Conservation (phyloP, 441 rosid species). For the Flueggea neowawraea region DNA sequence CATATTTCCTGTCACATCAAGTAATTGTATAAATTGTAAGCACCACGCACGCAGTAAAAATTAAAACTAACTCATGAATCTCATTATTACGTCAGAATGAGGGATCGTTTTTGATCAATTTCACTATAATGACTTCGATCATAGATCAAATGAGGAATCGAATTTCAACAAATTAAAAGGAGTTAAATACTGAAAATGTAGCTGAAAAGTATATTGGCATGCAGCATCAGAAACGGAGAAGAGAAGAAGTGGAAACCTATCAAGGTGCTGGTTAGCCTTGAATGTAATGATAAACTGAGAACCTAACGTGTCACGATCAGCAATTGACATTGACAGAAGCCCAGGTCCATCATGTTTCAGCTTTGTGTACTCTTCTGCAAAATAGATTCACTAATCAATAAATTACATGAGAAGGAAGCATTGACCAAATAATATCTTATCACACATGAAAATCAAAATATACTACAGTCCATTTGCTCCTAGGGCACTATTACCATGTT, state of each 20-base stretch:
- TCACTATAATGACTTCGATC: too few species aligned
- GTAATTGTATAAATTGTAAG: neutral
- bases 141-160: too few species aligned
- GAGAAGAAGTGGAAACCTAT: slow-evolving; percentile 50
- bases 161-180: neutral
- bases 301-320: slow-evolving; percentile 79
- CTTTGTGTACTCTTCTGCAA: slow-evolving; percentile 76
- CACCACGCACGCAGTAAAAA: neutral
- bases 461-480: too few species aligned
- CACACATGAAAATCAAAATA: too few species aligned
- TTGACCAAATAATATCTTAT: too few species aligned
- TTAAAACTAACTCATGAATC: too few species aligned
- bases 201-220: neutral
- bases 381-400: slow-evolving; percentile 6
- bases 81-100: too few species aligned
- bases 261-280: slow-evolving; percentile 72
- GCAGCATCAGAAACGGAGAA: neutral
- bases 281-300: slow-evolving; percentile 87
- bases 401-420: too few species aligned
- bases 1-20: slow-evolving; percentile 53
- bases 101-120: too few species aligned
- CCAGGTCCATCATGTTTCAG: slow-evolving; percentile 84
- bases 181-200: neutral
- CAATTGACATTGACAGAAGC: slow-evolving; percentile 76
- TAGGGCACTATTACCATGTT: too few species aligned